These are phyloP conservation scores for Boletus huronensis DNA, from an alignment of 768 basidiomycete genomes.

Conservation along the genomic window DNA sequence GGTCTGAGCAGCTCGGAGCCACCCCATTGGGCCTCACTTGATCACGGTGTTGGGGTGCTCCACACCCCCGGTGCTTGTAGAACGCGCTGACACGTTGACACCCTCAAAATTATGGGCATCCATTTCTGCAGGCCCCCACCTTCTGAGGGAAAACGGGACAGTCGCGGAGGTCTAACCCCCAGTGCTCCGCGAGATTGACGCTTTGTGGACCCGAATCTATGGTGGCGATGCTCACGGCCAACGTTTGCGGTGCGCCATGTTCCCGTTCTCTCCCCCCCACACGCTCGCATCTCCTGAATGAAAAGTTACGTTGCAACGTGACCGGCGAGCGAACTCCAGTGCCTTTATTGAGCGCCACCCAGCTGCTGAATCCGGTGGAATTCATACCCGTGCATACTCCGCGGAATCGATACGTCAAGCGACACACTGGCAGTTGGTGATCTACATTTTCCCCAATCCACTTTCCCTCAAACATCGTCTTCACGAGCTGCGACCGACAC, in stretches of 20 bases:
- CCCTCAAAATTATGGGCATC: neutral
- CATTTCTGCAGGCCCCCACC: neutral
- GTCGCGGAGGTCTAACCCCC: neutral
- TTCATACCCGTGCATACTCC: neutral
- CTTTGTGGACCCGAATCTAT: neutral
- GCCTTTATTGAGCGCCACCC: neutral
- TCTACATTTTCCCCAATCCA: neutral
- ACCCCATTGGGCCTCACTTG: no score
- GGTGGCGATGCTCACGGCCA: neutral
- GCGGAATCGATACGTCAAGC: neutral
- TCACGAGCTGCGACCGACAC: conserved; percentile 18
- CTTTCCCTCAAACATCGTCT: neutral
- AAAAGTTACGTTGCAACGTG: conserved; percentile 2
- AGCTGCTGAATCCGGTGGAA: neutral
- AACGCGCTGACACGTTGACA: neutral
- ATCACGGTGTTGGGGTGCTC: neutral
- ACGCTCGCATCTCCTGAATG: neutral
- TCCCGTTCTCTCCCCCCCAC: neutral
- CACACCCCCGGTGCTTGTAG: neutral
- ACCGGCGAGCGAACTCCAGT: no score
- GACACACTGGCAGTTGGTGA: neutral
- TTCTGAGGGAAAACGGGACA: neutral
- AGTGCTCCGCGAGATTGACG: conserved; percentile 20
- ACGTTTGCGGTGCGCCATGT: neutral
- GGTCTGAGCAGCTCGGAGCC: neutral